phyloP scores from a whole-genome alignment of 2,329 filamentous ascomycete species.

The Orbilia oligospora region DNA sequence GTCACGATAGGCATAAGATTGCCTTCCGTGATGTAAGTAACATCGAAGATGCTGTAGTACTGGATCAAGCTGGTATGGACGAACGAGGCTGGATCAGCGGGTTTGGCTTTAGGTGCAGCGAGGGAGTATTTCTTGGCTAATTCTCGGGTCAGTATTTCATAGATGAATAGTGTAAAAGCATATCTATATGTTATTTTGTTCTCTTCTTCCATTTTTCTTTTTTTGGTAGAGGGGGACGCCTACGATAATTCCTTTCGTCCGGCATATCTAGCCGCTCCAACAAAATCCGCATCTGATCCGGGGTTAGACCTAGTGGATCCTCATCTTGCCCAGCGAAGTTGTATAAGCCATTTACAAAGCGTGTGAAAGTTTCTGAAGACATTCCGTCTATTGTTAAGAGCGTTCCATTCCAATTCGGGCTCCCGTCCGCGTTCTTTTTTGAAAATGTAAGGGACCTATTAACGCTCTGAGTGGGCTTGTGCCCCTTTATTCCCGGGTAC shows the following conservation, averaged over 20 bases:
- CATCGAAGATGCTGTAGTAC: conserved; percentile 43
- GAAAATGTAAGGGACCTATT: conserved; percentile 52
- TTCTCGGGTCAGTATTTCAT: neutral
- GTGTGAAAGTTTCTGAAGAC: conserved; percentile 50
- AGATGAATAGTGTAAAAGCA: neutral
- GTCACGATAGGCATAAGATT: conserved; percentile 52
- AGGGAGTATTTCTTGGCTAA: conserved; percentile 36
- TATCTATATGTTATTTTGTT: neutral
- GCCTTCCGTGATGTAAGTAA: conserved; percentile 49
- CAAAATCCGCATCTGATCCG: conserved; percentile 39
- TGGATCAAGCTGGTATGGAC: conserved; percentile 50
- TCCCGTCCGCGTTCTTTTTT: conserved; percentile 53
- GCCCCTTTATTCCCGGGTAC: conserved; percentile 8
- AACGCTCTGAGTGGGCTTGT: conserved; percentile 36
- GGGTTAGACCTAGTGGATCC: conserved; percentile 41
- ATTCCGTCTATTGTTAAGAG: conserved; percentile 49
- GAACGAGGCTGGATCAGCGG: conserved; percentile 18
- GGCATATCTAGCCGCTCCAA: conserved; percentile 47
- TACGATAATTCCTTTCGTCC: conserved; percentile 47
- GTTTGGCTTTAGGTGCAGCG: neutral
- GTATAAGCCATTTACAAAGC: conserved; percentile 52
- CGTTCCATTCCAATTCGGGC: conserved; percentile 44
- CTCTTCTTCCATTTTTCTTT: too few relatives aligned
- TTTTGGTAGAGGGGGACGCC: neutral
- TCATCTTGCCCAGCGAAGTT: conserved; percentile 36